Conservation (phyloP, 176 grass and related monocot genomes). For the Stipa capillata region DNA sequence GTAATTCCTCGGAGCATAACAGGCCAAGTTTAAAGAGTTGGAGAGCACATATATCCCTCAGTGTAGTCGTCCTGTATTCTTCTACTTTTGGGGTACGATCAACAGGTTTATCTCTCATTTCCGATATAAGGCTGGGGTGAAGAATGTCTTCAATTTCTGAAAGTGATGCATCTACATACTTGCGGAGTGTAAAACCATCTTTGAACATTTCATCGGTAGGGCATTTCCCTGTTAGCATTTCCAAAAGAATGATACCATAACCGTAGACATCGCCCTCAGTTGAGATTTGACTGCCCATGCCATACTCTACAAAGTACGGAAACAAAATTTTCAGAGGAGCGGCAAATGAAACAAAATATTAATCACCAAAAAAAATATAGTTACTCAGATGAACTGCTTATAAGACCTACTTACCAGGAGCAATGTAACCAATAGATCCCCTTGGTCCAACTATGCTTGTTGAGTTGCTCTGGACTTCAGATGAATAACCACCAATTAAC, state of each 20-base stretch:
- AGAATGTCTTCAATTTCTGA: background rate
- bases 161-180: background rate
- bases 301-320: slow-evolving; percentile 12
- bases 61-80: background rate
- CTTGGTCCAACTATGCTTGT: background rate
- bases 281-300: background rate
- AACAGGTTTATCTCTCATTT: background rate
- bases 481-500: background rate
- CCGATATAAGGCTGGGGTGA: background rate
- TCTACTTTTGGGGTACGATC: background rate
- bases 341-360: background rate
- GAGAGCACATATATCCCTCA: background rate
- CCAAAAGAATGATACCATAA: background rate
- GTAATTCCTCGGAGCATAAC: slow-evolving; percentile 1
- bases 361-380: background rate
- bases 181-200: background rate
- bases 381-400: background rate
- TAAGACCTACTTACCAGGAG: background rate
- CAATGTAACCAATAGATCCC: slow-evolving; percentile 1
- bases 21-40: slow-evolving; percentile 21
- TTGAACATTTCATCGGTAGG: background rate
- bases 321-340: too few species aligned
- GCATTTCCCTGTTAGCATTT: background rate
- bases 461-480: background rate
- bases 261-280: slow-evolving; percentile 6